Evolutionary conservation across 2,329 filamentous ascomycete species (phyloP), one percentile per base, ranked within the genome.

Genomic region (Capronia americana): DNA sequence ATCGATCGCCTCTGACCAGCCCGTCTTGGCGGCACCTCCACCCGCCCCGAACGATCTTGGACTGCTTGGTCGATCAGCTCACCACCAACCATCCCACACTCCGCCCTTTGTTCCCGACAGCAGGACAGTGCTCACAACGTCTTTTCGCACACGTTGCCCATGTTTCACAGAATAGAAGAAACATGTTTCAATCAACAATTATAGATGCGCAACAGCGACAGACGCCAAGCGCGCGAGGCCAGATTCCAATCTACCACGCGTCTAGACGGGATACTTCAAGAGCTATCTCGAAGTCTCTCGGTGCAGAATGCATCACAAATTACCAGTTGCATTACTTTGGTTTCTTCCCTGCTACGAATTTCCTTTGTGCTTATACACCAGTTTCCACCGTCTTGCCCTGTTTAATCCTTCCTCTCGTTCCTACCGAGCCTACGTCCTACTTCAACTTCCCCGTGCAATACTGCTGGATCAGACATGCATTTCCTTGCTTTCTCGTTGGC

Each of bases 141-240:
- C 20, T 46, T n/a, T n/a, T 38, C 17, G n/a, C 46, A 24, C 4
- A 12, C 41, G 26, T 23, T 50, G 24, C 53, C 23, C 58, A 53
- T 58, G 66, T 65, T 66, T 63, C 63, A 64, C 51, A 30, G 57
- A 48, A 50, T 46, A 48, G 44, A 65, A 57, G 57, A 59, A 50
- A 68, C 66, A 53, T 68, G 63, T 68, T 63, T 68, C 56, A 65
- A 57, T 57, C 12, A 50, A 23, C 44, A 50, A 32, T 60, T 38
- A 48, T 51, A 58, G 54, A 54, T 23, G 20, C 51, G 48, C 48
- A 51, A 24, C 23, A 12, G 48, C 48, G 48, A 51, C 48, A 4
- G 48, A 23, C 48, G 11, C 48, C 20, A 8, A 51, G 24, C 20
- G 48, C 48, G 10, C 28, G 17, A n/a, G 11, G n/a, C 24, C 26